Evolutionary conservation across 345 rosid genomes (phyloP), one percentile per base, ranked within the genome.

Genomic region (Cochlearia excelsa): DNA sequence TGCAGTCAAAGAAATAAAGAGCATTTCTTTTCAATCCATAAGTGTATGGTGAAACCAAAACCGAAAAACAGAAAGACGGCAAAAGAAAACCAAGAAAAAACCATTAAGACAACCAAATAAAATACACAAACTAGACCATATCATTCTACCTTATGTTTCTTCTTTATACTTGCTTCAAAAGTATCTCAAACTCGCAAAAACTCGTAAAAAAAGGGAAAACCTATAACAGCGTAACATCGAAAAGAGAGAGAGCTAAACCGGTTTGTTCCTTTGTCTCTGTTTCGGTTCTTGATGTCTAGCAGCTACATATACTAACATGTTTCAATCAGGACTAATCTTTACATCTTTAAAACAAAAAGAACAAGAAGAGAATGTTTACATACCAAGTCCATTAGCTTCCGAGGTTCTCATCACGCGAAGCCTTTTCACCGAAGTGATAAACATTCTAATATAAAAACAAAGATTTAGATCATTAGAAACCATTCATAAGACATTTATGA

Each of bases 381-480:
- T 82, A 80, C 96, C 92, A 10, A 88, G 88, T 72, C 95, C 95
- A 68, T 77, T 84, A 35, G 90, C 95, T 71, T 92, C 96, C 1
- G 90, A 76, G 7, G 83, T 86, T 75, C 93, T 81, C 90, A 82
- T 86, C 75, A 92, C 84, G 8, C 92, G 77, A 50, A 92, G 93
- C 79, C 98, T 84, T 80, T 73, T 88, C 39, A 88, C 93, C 7
- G 90, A 82, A 59, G 74, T 61, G 31, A 79, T 66, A 50, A 92
- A 92, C 97, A 92, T 88, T 79, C 98, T 92, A 33, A 40, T 2
- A 37, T 52, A 0, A 57, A 44, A 61, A 26, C 69, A 54, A 26
- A 11, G 7, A 33, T 10, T 52, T 26, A 34, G 47, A 62, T 30
- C 69, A 43, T 26, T 2, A 10, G 4, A 46, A 23, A 51, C 45